These are phyloP conservation scores for Ceratocystis variospora DNA, from an alignment of 2,329 filamentous ascomycete species.

Conservation along the genomic window DNA sequence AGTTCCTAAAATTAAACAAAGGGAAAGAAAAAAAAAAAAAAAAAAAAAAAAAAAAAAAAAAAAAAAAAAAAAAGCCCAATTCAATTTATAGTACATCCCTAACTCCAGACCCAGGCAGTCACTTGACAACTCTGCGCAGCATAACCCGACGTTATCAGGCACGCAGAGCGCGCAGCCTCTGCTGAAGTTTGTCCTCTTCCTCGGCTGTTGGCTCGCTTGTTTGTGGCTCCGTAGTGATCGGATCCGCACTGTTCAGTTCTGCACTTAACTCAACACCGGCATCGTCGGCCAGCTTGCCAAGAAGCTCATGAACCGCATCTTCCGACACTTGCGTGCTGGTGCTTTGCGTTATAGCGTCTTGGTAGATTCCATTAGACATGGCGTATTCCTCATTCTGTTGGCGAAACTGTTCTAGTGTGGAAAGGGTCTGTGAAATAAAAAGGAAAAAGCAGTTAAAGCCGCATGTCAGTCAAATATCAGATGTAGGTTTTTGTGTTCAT, in stretches of 20 bases:
- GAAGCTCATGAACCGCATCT: slow-evolving; percentile 74
- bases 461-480: neutral
- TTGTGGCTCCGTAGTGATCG: slow-evolving; percentile 45
- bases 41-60: slow-evolving; percentile 12
- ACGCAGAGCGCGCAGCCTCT: slow-evolving; percentile 42
- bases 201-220: slow-evolving; percentile 57
- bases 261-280: slow-evolving; percentile 69
- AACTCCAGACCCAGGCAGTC: neutral
- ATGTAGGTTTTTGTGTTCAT: neutral
- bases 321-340: slow-evolving; percentile 60
- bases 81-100: neutral
- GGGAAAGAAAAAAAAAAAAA: too few species aligned
- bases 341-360: slow-evolving; percentile 68
- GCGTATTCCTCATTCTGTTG: slow-evolving; percentile 50
- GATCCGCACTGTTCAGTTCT: slow-evolving; percentile 50
- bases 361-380: slow-evolving; percentile 61
- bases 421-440: slow-evolving; percentile 34
- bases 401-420: slow-evolving; percentile 48
- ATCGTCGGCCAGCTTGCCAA: slow-evolving; percentile 77
- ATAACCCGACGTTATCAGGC: slow-evolving; percentile 29
- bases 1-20: too few species aligned
- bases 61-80: neutral
- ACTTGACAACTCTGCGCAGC: neutral
- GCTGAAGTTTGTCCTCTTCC: slow-evolving; percentile 61
- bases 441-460: neutral